Base-by-base conservation (phyloP, 768 basidiomycete genomes). In the Pilatotrama ljubarskyi region DNA sequence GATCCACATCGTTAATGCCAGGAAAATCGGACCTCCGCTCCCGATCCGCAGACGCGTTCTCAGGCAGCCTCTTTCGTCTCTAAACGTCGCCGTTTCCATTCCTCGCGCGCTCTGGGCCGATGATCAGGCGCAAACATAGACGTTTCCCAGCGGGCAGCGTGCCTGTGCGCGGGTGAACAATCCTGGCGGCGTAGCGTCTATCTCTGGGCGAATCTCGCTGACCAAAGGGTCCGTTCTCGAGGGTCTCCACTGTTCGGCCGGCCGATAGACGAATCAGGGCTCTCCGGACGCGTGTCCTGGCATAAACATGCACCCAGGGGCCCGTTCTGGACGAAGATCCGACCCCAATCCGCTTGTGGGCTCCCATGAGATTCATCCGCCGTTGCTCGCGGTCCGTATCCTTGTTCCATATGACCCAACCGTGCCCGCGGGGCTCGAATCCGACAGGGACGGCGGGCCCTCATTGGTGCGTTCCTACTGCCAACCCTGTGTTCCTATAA, bases 51-150 rank as follows among this genome's bases (percentile, higher is more conserved):
- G 17, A 24, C 43, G 35, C 51, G 44, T 60, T 54, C 52, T 54
- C 59, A 54, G 46, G 59, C 59, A 17, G 47, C 47, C 52, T 22
- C 37, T 18, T 41, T 26, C 38, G 52, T 36, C 52, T 38, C 46
- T 29, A 52, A 41, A 49, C 59, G 59, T 55, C 52, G 51, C 59
- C 52, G 46, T 53, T 54, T 42, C 46, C 59, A 32, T 46, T 48
- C 59, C 51, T 50, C 52, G 52, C 59, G 55, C 29, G 51, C 52
- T 42, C 47, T 36, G 32, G 52, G 46, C 59, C 52, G 25, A 24
- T 13, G 52, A 54, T 54, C 59, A 43, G 52, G 47, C 55, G 58
- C 59, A 60, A 60, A 60, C 59, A 60, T 60, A 60, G 59, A 53
- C 46, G 47, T 29, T 60, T 60, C 59, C 59, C 59, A 60, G 59